Base-by-base conservation (phyloP, 1,284 basidiomycete genomes). In the Singerocomus rubriflavus region DNA sequence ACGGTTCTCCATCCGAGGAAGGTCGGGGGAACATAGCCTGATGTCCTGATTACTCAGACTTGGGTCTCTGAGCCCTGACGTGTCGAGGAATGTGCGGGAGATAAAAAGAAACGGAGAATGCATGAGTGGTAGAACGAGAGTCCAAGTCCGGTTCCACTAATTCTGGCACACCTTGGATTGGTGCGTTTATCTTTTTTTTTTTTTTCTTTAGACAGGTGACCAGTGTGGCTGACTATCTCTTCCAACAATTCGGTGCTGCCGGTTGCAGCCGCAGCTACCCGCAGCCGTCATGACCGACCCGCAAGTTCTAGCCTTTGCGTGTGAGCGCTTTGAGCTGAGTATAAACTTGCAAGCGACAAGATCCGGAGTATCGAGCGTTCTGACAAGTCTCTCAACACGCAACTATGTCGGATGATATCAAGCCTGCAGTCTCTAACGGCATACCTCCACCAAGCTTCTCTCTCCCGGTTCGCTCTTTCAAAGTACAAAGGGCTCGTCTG, bases 391-490 rank as follows among this genome's bases (percentile, higher is more conserved):
- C 21, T 21, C 21, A 21, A 21, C 21, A 21, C 21, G 21, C 21
- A 21, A 21, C 21, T 4, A 21, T 21, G 21, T 21, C 21, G 21
- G 21, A 48, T 6, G 29, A 30, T 5, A 54, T 54, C 46, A 44
- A 52, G 13, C 38, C 46, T 1, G 70, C 69, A 33, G 57, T 62
- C 33, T 69, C 68, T 1, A 73, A 72, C 32, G 70, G 66, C 4
- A 44, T 69, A 25, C 46, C 61, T 1, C 51, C 62, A 10, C 71
- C 69, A 2, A 55, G 34, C 44, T 56, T 72, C 34, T 31, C 61
- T 21, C 60, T 73, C 8, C 71, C 67, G 21, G 69, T 71, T 47
- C 43, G 70, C 43, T 8, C 5, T 21, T 16, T 43, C 35, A 17
- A 12, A 0, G 5, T 29, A 25, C 5, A 6, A 4, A 14, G 2